Evolutionary conservation across 1,284 basidiomycete species (phyloP), one percentile per base, ranked within the genome.

Genomic region (Chiua sp.): DNA sequence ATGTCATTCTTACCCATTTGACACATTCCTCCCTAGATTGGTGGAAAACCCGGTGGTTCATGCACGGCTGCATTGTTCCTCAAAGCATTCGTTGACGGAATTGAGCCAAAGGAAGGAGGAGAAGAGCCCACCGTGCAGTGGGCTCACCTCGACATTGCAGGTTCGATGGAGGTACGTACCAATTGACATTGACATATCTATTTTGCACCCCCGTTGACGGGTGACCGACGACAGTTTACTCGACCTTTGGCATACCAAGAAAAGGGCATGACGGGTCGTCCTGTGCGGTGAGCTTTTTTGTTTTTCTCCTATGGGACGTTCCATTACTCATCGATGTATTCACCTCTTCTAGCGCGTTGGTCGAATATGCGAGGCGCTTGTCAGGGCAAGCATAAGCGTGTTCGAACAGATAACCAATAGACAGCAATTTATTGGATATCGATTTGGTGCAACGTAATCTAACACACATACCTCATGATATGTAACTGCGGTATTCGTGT

Each of bases 51-150:
- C n/a, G 94, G 79, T 16, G 94, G 93, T 32, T 82, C 86, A 53
- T 88, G 86, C 74, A 95, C 93, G 2, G 94, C 94, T 4, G 94
- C 94, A 7, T 80, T 96, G 47, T 96, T 97, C 87, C 80, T 97
- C 61, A 93, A 93, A 75, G 79, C 86, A 1, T 92, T 92, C 65
- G 89, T 90, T 3, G 81, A 88, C n/a, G 90, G 93, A 16, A 87
- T 92, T 57, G 86, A 89, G 59, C 72, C 78, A 1, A 79, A 77
- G 57, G 76, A 79, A 56, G 81, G 80, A 11, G 74, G 82, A 55
- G 78, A 79, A 46, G 77, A 79, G 12, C 79, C 86, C 13, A 72
- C 77, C 13, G 72, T 90, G 64, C 82, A 84, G 59, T 94, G 91
- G 90, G 92, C 92, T 4, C 92, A 94, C 73, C 76, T 94, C 42